Base-by-base conservation (phyloP, 73 alveolate genomes). In the Paramecium sexaurelia region DNA sequence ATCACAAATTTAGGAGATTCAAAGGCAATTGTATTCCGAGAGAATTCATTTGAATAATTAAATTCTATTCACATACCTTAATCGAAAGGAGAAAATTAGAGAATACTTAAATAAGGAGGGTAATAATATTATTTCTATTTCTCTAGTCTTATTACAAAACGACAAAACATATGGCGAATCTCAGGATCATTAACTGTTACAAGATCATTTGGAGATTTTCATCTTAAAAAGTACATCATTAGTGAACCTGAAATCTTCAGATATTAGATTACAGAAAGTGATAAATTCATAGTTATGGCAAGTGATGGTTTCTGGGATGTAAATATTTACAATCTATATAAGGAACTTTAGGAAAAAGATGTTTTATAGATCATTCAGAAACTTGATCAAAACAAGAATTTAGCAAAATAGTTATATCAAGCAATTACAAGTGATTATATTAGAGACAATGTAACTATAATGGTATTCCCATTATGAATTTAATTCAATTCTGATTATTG, bases 231-330 rank as follows among this genome's bases (percentile, higher is more conserved):
- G 20, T 78, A 41, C n/a, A 78, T 78, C 8, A 45, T 43, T 2
- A 39, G 90, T 19, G 73, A 39, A 24, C 90, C 90, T 1, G 90
- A 78, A 6, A 43, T 78, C 9, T 29, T 55, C 6, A 78, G 27
- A 43, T 78, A 78, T 11, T 9, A 78, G 19, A 78, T 78, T 7
- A 22, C 43, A 1, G 90, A 78, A 9, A 6, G 36, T 40, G 90
- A 78, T 43, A 41, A 24, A 43, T 78, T 24, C 20, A 78, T 78
- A 37, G 73, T 78, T 41, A 78, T 78, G 90, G 90, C 75, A 0
- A 29, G 61, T 19, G 90, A 78, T 45, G 90, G 90, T 10, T 78
- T 78, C 32, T 78, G 90, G 90, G 55, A 78, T 78, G 90, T 78
- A 78, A 39, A 41, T 40, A 2, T 11, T 3, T 9, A 5, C 0